phyloP scores from a whole-genome alignment of 2,329 filamentous ascomycete genomes.

The Botrytis fragariae region DNA sequence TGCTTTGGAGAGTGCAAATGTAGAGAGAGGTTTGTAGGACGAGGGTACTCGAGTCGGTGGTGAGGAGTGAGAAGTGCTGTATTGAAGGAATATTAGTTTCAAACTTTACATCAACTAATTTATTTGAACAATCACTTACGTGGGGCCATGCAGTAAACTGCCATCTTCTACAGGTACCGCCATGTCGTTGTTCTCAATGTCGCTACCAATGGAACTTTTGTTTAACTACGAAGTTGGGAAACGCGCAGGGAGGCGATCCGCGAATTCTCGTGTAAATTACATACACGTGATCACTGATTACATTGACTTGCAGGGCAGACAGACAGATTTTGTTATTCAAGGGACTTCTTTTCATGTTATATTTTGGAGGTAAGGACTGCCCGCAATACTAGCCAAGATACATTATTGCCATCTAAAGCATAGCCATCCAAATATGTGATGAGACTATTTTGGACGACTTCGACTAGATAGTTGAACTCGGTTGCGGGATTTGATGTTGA shows the following conservation, averaged over 20 bases:
- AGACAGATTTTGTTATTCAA: not conserved
- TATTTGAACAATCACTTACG: not conserved
- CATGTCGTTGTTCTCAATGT: not conserved
- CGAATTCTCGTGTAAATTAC: constrained; percentile 21
- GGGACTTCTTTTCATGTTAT: not conserved
- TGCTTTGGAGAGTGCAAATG: constrained; percentile 68
- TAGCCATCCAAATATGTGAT: not conserved
- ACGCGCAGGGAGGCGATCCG: constrained; percentile 15
- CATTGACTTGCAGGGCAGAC: not conserved
- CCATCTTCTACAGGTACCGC: constrained; percentile 15
- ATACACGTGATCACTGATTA: not conserved
- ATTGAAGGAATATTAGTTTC: not conserved
- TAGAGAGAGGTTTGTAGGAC: constrained; percentile 70
- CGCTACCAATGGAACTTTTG: constrained; percentile 3
- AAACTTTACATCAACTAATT: not conserved
- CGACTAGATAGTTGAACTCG: not conserved
- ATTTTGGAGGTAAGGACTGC: not conserved
- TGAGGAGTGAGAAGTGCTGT: constrained; percentile 4
- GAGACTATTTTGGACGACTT: not conserved
- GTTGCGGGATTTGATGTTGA: not conserved
- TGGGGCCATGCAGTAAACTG: constrained; percentile 13
- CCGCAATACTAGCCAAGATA: not conserved
- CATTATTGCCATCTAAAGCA: not conserved
- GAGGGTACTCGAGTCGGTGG: constrained; percentile 41
- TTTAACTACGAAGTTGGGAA: not conserved